Evolutionary conservation across 2,329 filamentous ascomycete species (phyloP).

Genomic region (Tolypocladium tundrense): DNA sequence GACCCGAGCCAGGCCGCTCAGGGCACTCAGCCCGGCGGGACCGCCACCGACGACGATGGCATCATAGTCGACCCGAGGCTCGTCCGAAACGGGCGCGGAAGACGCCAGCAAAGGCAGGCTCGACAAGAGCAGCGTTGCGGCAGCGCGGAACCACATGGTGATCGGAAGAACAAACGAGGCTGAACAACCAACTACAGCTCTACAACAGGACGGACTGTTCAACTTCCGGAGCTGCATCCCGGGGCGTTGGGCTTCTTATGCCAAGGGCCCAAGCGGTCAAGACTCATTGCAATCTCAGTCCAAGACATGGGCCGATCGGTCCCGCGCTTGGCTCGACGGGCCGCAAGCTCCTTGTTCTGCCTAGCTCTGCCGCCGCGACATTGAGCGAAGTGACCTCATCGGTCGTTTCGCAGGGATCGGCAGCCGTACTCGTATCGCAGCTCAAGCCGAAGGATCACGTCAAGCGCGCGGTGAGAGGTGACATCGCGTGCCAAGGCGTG

Average conservation of each 20-base stretch:
- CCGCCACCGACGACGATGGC: constrained; percentile 48
- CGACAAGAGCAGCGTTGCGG: constrained; percentile 3
- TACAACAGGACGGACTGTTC: neutral
- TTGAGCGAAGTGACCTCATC: neutral
- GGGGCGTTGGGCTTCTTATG: neutral
- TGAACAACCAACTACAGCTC: neutral
- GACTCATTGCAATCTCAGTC: neutral
- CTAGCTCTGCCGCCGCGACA: neutral
- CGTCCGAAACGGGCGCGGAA: constrained; percentile 5
- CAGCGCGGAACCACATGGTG: constrained; percentile 8
- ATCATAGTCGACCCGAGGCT: constrained; percentile 29
- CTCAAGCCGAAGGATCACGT: neutral
- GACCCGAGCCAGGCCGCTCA: constrained; percentile 50
- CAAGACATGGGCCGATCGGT: neutral
- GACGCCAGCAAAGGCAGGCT: constrained; percentile 7
- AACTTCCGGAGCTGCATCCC: neutral
- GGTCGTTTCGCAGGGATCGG: neutral
- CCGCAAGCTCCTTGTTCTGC: neutral
- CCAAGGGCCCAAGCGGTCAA: neutral
- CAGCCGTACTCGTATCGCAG: neutral
- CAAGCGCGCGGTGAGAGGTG: neutral
- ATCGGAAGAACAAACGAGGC: neutral
- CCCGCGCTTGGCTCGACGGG: too few species aligned
- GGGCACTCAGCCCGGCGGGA: constrained; percentile 40
- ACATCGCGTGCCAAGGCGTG: neutral